Evolutionary conservation across 371 early-diverging fungal genomes (phyloP), one percentile per base, ranked within the genome.

Genomic region (Apophysomyces sp.): DNA sequence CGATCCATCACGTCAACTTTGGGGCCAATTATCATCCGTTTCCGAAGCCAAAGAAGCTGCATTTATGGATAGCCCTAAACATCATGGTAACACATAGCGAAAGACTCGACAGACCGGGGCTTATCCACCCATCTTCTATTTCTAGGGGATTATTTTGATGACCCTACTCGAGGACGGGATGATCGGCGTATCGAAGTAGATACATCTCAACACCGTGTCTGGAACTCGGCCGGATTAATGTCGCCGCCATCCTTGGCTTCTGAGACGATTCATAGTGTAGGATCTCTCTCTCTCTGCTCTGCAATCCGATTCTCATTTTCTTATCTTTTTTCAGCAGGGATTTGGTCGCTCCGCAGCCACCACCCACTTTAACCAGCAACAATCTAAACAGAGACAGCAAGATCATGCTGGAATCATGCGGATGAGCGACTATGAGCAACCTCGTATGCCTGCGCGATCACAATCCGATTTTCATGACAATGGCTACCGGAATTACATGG

Each of bases 1-100:
- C 18, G 56, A 55, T 34, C 56, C 56, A 21, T 55, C 56, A 32
- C 37, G 56, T 15, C 56, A 55, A 39, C 16, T 55, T 16, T 55
- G 56, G 56, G 49, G 49, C 21, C 49, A 44, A 44, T 44, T 44
- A 11, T 9, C 49, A 4, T 44, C 49, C 9, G 49, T 44, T 21
- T 44, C 49, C 3, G 49, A 44, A 44, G 8, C 49, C 3, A 44
- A 44, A 44, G 49, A 44, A 44, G 21, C 9, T 44, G 49, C 49
- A 44, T 44, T 18, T 21, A 44, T 44, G 21, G 49, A 44, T 44
- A 44, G 11, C 21, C 15, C 18, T 18, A 41, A 41, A 16, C 41
- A 41, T 18, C 49, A 21, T 44, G 49, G 49, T 44, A 44, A 44
- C 21, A 7, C 21, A 44, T 16, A 7, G 49, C 8, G 21, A 44